Percentiles rank a stretch among this genome's conserved stretches.
These are phyloP conservation scores for Aspergillus fructus DNA, from an alignment of 2,329 filamentous ascomycete genomes.

Conservation along the genomic window DNA sequence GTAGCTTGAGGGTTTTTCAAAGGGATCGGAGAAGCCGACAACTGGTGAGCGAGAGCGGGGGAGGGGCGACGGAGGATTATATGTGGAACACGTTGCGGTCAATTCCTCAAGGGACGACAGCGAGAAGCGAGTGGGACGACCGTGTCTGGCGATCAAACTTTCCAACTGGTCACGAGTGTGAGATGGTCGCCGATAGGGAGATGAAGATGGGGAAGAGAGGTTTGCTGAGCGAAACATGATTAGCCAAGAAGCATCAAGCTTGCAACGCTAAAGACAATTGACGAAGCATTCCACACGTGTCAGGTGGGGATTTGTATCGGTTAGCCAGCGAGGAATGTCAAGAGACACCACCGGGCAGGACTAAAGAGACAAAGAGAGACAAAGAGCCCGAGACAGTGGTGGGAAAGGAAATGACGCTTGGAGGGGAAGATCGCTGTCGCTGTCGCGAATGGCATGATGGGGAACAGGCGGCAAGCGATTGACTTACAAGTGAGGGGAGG, in stretches of 20 bases:
- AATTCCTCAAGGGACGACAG: constrained; percentile 39
- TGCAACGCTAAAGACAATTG: constrained; percentile 5
- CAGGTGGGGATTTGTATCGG: constrained; percentile 19
- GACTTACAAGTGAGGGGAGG: constrained; percentile 20
- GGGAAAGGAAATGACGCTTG: neutral
- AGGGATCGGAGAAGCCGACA: constrained; percentile 20
- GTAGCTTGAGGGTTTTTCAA: constrained; percentile 29
- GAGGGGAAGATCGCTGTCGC: neutral
- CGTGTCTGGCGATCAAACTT: constrained; percentile 38
- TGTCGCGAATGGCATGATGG: neutral
- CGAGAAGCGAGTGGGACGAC: constrained; percentile 39
- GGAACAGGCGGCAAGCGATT: neutral
- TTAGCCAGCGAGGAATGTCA: neutral
- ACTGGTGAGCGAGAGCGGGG: constrained; percentile 25
- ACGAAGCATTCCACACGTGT: constrained; percentile 32
- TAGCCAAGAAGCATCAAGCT: constrained; percentile 23
- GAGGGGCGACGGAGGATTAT: constrained; percentile 32
- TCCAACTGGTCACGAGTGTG: constrained; percentile 36
- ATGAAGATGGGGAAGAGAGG: constrained; percentile 22
- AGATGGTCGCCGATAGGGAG: constrained; percentile 26
- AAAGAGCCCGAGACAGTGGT: neutral
- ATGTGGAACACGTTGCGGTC: constrained; percentile 37
- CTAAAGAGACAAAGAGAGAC: neutral
- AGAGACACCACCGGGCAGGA: neutral
- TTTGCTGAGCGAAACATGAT: constrained; percentile 26